A percentile compares a stretch with the other conserved stretches of the same genome.
These are phyloP conservation scores for Eutrema heterophyllum DNA, from an alignment of 345 rosid species.

Conservation along the genomic window DNA sequence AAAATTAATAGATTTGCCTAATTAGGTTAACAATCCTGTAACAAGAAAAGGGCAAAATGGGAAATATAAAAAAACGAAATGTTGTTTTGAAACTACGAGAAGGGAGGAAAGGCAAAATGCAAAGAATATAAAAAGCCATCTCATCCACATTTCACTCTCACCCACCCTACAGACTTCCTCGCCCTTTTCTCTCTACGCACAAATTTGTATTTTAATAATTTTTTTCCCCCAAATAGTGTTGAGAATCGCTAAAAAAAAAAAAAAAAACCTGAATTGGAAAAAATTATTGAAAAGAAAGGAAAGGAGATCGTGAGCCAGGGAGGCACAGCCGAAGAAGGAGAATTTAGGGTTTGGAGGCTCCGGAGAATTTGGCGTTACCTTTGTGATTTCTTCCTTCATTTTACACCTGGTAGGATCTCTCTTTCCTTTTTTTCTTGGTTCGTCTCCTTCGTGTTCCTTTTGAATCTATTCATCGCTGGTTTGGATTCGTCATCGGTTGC, in stretches of 20 bases:
- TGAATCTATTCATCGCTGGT: slow-evolving; percentile 1
- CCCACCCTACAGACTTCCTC: slow-evolving; percentile 14
- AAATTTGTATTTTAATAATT: not conserved
- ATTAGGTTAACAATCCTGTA: slow-evolving; percentile 34
- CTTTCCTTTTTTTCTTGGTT: not conserved
- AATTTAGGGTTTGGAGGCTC: slow-evolving; percentile 24
- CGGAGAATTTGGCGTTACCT: slow-evolving; percentile 6
- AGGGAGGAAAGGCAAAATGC: not conserved
- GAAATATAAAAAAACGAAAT: not conserved
- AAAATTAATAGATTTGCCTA: slow-evolving; percentile 10
- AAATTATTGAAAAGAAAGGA: not conserved
- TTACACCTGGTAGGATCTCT: not conserved
- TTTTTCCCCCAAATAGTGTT: not conserved
- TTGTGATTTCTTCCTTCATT: not conserved
- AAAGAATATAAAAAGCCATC: not conserved
- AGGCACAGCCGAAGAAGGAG: slow-evolving; percentile 28
- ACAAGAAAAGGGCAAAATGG: slow-evolving; percentile 33
- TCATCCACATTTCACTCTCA: slow-evolving; percentile 26
- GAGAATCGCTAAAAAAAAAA: slow-evolving; percentile 6
- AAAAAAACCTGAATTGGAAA: not conserved
- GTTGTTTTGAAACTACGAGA: slow-evolving; percentile 11
- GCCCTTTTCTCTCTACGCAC: not conserved
- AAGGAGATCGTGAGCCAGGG: slow-evolving; percentile 31
- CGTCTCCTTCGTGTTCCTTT: not conserved
- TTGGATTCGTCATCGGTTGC: not conserved